Percentiles rank a stretch among this genome's conserved stretches.
Evolutionary conservation across 1,284 basidiomycete species (phyloP).

Genomic region (Hymenochaete sp.): DNA sequence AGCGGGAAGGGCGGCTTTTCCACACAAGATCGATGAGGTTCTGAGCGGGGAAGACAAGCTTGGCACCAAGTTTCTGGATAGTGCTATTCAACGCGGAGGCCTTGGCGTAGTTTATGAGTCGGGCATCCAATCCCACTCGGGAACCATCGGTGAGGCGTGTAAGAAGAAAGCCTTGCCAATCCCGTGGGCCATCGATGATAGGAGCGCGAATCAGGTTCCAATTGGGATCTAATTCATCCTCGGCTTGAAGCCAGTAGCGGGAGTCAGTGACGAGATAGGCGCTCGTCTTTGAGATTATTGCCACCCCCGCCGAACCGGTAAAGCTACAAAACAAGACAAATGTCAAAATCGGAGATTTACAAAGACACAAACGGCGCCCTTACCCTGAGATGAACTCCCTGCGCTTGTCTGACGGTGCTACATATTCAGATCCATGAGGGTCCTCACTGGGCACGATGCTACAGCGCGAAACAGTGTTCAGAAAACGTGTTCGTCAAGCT

Average conservation of each 20-base stretch:
- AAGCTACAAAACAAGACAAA: conserved; percentile 44
- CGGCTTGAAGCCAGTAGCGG: conserved; percentile 84
- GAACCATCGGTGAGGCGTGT: conserved; percentile 40
- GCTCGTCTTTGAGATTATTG: conserved; percentile 57
- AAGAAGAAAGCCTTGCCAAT: conserved; percentile 44
- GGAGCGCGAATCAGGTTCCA: conserved; percentile 76
- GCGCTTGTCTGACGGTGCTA: conserved; percentile 73
- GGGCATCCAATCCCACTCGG: conserved; percentile 82
- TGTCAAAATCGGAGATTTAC: conserved; percentile 10
- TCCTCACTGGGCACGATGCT: conserved; percentile 78
- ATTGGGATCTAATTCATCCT: conserved; percentile 63
- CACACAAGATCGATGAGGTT: conserved; percentile 87
- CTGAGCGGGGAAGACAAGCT: conserved; percentile 58
- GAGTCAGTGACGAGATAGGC: conserved; percentile 82
- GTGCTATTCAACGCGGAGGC: conserved; percentile 51
- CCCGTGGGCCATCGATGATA: conserved; percentile 43
- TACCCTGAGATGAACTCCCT: conserved; percentile 79
- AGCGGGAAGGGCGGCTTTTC: conserved; percentile 64
- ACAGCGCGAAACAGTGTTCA: conserved; percentile 9
- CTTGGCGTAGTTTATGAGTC: conserved; percentile 73
- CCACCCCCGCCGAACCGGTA: conserved; percentile 78
- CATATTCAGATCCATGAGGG: conserved; percentile 85
- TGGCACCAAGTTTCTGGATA: conserved; percentile 45
- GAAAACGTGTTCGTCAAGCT: conserved; percentile 7
- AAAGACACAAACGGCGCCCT: background rate